Base-by-base conservation (phyloP, 148 eudicot genomes). In the Camellia japonica region DNA sequence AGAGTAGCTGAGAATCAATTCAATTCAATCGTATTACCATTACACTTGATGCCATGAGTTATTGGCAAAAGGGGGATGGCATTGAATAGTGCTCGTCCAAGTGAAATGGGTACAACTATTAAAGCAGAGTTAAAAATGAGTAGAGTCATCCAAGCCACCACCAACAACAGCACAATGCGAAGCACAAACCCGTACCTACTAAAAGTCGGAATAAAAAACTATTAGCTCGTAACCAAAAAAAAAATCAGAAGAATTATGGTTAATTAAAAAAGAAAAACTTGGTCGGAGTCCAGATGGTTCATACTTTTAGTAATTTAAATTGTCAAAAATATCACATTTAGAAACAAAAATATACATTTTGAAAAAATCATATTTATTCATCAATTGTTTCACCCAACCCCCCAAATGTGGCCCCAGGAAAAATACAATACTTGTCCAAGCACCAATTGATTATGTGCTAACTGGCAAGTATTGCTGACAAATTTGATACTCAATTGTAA, bases 141-240 rank as follows among this genome's bases (percentile, higher is more conserved):
- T 47, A 96, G 88, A 73, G 99, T 96, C 97, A 96, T 93, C 99
- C 99, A 96, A 59, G 99, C 99, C 74, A 90, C 90, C 85, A 91
- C 79, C 89, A 96, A 78, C 85, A 96, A 83, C 76, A 96, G 82
- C 79, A 96, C 97, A 68, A 93, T 96, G 30, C 95, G 90, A 30
- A 93, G 87, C 63, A 91, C 94, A 89, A 96, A 96, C 79, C 90
- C 85, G 80, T 88, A 93, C 86, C 94, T 88, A 79, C 98, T 92
- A 83, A 67, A 85, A 83, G 65, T 83, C 51, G 38, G 43, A 52
- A 78, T 15, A 59, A 65, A 44, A 75, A 43, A 56, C 74, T 15
- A 46, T 75, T 2, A 88, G 55, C 71, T 55, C 23, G 20, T 43
- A 42, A 43, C 16, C 30, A 3, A 58, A 58, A 30, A 59, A 16